Percentiles rank a stretch among this genome's conserved stretches.
These are phyloP conservation scores for Juglanconis juglandina DNA, from an alignment of 2,329 filamentous ascomycete genomes.

Conservation along the genomic window DNA sequence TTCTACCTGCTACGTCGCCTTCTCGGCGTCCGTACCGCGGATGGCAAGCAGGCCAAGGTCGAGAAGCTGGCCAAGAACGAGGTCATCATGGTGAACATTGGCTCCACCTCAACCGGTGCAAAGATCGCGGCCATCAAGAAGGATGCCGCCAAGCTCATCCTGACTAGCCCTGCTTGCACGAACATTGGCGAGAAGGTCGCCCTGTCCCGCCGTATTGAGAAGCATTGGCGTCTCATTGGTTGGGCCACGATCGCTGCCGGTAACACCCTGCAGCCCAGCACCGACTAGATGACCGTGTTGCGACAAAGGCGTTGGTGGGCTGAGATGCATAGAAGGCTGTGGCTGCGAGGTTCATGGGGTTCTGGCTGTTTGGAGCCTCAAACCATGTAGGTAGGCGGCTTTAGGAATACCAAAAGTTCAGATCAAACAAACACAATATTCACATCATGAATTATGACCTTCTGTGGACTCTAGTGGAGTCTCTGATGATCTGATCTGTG, in stretches of 20 bases:
- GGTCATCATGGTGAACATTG: conserved; percentile 99
- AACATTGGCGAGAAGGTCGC: conserved; percentile 98
- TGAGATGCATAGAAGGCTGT: neutral
- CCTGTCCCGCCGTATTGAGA: conserved; percentile 92
- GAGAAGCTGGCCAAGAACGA: conserved; percentile 98
- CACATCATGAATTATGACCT: neutral
- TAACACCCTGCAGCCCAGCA: conserved; percentile 27
- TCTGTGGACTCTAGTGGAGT: neutral
- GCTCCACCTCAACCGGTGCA: conserved; percentile 92
- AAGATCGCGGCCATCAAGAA: conserved; percentile 97
- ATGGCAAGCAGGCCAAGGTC: conserved; percentile 99
- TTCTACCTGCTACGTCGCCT: conserved; percentile 95
- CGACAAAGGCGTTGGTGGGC: neutral
- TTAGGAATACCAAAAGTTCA: conserved; percentile 16
- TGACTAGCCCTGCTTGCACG: conserved; percentile 93
- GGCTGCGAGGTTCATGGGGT: neutral
- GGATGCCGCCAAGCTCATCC: conserved; percentile 89
- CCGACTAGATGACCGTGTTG: conserved; percentile 2
- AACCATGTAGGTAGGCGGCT: neutral
- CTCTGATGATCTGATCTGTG: too few relatives aligned
- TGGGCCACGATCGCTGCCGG: conserved; percentile 74
- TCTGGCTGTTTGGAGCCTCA: neutral
- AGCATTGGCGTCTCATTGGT: conserved; percentile 95
- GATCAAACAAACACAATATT: neutral
- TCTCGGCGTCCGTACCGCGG: conserved; percentile 93